phyloP scores from a whole-genome alignment of 73 alveolate genomes.

The Paramecium sonneborni region DNA sequence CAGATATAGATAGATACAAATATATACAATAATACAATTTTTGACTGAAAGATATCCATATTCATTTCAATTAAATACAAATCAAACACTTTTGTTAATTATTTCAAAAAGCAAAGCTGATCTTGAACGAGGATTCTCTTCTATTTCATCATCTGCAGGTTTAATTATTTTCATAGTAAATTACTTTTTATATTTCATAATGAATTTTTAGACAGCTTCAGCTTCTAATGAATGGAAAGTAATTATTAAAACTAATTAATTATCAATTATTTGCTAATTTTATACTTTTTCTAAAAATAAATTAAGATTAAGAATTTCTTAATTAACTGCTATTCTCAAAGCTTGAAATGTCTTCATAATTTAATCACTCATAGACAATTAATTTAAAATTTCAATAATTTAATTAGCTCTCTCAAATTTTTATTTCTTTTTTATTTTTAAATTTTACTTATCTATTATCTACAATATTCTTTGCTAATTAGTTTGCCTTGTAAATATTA shows the following conservation, averaged over 20 bases:
- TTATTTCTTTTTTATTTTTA: background rate
- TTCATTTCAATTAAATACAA: background rate
- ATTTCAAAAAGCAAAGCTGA: slow-evolving; percentile 7
- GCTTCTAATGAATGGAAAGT: slow-evolving; percentile 47
- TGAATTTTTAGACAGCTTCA: background rate
- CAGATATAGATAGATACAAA: background rate
- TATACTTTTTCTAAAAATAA: background rate
- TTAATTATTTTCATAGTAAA: background rate
- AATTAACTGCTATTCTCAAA: slow-evolving; percentile 41
- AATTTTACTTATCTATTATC: background rate
- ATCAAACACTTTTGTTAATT: background rate
- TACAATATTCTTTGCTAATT: background rate
- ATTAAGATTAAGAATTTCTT: background rate
- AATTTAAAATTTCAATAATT: background rate
- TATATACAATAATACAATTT: background rate
- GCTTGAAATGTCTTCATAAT: background rate
- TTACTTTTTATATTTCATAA: background rate
- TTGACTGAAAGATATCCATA: background rate
- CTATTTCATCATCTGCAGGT: background rate
- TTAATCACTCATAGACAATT: background rate
- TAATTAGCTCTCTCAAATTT: slow-evolving; percentile 7
- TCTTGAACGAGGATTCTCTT: slow-evolving; percentile 26
- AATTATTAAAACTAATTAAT: slow-evolving; percentile 21
- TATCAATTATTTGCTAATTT: background rate
- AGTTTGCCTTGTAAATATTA: background rate